Evolutionary conservation across 1,284 basidiomycete species (phyloP), one percentile per base, ranked within the genome.

Genomic region (Moesziomyces aphidis): DNA sequence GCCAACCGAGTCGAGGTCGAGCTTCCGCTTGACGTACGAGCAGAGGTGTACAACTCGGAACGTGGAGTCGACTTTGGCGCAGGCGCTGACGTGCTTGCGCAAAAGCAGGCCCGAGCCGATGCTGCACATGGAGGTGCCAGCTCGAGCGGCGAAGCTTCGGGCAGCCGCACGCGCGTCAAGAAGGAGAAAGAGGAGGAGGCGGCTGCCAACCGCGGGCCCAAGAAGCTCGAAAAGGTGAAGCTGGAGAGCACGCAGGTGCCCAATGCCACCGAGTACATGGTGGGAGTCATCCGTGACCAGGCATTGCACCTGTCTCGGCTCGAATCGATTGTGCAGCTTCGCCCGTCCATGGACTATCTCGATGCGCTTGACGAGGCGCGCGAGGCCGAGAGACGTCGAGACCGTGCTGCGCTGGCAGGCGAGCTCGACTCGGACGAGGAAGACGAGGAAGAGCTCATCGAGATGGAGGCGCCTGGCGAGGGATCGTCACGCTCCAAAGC

Each of bases 271-370:
- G 56, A 73, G n/a, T 84, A 84, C 64, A 75, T 83, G 71, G 72
- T 84, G 19, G 82, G 83, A 42, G 77, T 80, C 24, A 77, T 84
- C 21, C 61, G 73, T 6, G 69, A 83, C 45, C 75, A 74, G 46
- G 82, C 81, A 8, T 67, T 84, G 13, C 83, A 84, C 46, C 73
- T 84, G 9, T 77, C 81, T 0, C 78, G 78, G 4, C 61, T 84
- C 23, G 65, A 79, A 39, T 74, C 78, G 15, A 69, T 80, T 23
- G 63, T 77, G 7, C 83, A 84, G 57, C 60, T 84, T 21, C 73
- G 83, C 8, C 83, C 83, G 5, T 83, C 82, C 54, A 78, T 84
- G 77, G 80, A 81, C 64, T 82, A 84, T 50, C 74, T 84, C 44
- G 83, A 84, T 49, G 76, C 73, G 15, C 50, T 82, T n/a, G 68